Evolutionary conservation across 2,329 filamentous ascomycete species (phyloP).

Genomic region (Claviceps lovelessii): DNA sequence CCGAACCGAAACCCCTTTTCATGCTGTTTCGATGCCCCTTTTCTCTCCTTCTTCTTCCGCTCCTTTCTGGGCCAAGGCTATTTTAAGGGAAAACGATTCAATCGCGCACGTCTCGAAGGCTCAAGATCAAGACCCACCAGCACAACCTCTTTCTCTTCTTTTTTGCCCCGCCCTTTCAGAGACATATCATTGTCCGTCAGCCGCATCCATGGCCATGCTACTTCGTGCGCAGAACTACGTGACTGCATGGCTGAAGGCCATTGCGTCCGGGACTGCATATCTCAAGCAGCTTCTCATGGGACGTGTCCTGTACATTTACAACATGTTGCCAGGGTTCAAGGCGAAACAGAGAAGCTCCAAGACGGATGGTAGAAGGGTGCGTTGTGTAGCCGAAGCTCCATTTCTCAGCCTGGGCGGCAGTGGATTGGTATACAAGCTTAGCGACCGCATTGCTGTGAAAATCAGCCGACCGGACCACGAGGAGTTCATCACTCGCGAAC

Average conservation of each 20-base stretch:
- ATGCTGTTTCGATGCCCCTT: too few species aligned
- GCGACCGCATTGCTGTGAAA: conserved; percentile 5
- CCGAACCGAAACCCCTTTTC: too few species aligned
- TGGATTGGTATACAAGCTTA: conserved; percentile 6
- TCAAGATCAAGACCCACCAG: background rate
- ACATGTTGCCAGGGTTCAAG: background rate
- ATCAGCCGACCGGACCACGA: conserved; percentile 4
- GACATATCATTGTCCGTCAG: background rate
- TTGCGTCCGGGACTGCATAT: background rate
- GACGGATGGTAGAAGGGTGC: too few species aligned
- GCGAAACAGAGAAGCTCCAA: background rate
- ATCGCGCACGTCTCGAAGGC: too few species aligned
- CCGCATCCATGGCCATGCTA: background rate
- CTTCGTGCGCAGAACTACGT: background rate
- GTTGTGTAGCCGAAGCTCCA: too few species aligned
- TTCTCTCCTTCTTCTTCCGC: too few species aligned
- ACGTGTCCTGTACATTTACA: background rate
- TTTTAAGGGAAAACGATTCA: too few species aligned
- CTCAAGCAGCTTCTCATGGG: background rate
- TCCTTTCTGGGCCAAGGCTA: too few species aligned
- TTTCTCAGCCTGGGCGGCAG: conserved; percentile 3
- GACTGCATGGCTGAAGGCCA: background rate
- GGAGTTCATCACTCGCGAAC: conserved; percentile 1
- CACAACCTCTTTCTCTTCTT: too few species aligned
- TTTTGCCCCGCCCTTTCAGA: too few species aligned